Conservation (phyloP, 306 rosid genomes). For the Cucumis melo region DNA sequence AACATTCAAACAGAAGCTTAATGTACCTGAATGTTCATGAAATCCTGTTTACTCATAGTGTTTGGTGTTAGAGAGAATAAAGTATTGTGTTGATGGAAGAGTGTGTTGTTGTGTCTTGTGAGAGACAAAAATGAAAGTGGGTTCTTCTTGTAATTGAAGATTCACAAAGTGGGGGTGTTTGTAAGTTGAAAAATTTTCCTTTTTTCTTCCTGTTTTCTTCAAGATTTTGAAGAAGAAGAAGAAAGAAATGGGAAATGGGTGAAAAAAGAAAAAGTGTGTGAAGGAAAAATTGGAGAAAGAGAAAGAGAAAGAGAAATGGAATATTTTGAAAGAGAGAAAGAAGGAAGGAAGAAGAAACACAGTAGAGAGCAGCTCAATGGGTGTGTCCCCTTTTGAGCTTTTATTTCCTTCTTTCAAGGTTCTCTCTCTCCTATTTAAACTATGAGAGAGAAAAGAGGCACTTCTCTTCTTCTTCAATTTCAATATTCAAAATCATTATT, state of each 20-base stretch:
- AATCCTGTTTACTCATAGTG: conserved; percentile 73
- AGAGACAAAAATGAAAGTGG: conserved; percentile 19
- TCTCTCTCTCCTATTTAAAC: not conserved
- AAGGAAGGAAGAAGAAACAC: not conserved
- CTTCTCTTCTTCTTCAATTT: not conserved
- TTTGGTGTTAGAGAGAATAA: not conserved
- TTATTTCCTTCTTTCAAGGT: not conserved
- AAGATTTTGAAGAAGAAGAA: not conserved
- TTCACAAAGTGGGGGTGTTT: conserved; percentile 8
- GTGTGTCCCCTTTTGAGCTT: not conserved
- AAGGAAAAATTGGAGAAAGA: not conserved
- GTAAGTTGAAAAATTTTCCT: not conserved
- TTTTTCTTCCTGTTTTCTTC: not conserved
- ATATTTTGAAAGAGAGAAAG: not conserved
- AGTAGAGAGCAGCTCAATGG: not conserved
- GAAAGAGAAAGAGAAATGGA: not conserved
- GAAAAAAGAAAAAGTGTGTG: not conserved
- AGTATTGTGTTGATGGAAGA: not conserved
- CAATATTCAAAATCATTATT: not conserved
- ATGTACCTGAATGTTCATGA: conserved; percentile 57
- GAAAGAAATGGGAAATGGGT: not conserved
- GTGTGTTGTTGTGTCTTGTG: not conserved
- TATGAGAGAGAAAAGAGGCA: not conserved
- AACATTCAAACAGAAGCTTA: too few relatives aligned
- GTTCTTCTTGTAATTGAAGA: conserved; percentile 16